Evolutionary conservation across 139 green algal species (phyloP).

Genomic region (Picochlorum sp.): DNA sequence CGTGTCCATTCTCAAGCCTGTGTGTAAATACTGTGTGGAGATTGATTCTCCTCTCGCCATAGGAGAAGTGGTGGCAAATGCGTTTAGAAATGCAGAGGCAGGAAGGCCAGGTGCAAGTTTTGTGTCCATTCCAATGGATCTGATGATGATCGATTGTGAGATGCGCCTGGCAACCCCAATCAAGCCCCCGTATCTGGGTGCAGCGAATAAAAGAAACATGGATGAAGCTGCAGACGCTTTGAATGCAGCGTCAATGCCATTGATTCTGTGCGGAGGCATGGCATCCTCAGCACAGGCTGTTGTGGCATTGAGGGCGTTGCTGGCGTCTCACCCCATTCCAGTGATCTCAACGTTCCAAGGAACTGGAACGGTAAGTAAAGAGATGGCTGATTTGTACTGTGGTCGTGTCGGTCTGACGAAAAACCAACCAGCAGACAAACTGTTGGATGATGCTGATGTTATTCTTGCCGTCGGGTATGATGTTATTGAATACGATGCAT

Average conservation of each 20-base stretch:
- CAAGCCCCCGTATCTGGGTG: not conserved
- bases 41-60: not conserved
- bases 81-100: slow-evolving; percentile 5
- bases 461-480: slow-evolving; percentile 7
- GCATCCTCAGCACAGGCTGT: not conserved
- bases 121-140: slow-evolving; percentile 5
- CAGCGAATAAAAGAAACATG: not conserved
- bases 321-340: not conserved
- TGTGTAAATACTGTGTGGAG: slow-evolving; percentile 4
- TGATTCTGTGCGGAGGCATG: slow-evolving; percentile 5
- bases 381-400: slow-evolving; percentile 4
- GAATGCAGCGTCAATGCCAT: not conserved
- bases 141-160: not conserved
- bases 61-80: slow-evolving; percentile 3
- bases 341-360: slow-evolving; percentile 11
- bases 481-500: slow-evolving; percentile 2
- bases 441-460: slow-evolving; percentile 6
- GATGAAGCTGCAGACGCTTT: not conserved
- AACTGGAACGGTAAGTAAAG: slow-evolving; percentile 2
- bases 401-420: not conserved
- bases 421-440: slow-evolving; percentile 4
- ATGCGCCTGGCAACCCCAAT: not conserved
- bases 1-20: not conserved
- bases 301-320: not conserved
- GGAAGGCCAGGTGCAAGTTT: slow-evolving; percentile 4